Percentiles rank a stretch among this genome's conserved stretches.
phyloP scores from a whole-genome alignment of 345 rosid species.

The Pistacia integerrima region DNA sequence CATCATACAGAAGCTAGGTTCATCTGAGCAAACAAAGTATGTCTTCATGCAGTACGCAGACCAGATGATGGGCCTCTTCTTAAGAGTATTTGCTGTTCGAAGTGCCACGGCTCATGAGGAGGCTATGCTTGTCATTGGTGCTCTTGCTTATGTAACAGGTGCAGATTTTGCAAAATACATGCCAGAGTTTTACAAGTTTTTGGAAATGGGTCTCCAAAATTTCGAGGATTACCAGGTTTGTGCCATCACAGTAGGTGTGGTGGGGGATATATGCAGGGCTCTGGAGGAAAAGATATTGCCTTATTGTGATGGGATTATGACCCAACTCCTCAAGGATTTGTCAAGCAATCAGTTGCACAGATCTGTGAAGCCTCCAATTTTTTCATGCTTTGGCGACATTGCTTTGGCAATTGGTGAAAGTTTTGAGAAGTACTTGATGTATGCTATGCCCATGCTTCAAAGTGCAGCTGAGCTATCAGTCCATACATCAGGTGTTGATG shows the following conservation, averaged over 20 bases:
- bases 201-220: constrained; percentile 51
- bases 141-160: constrained; percentile 47
- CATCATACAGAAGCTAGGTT: constrained; percentile 43
- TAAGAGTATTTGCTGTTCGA: constrained; percentile 41
- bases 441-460: constrained; percentile 53
- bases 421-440: constrained; percentile 49
- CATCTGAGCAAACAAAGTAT: constrained; percentile 36
- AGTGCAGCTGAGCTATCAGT: constrained; percentile 50
- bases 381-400: constrained; percentile 49
- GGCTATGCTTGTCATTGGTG: constrained; percentile 48
- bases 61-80: constrained; percentile 46
- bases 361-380: constrained; percentile 50
- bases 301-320: constrained; percentile 49
- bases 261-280: constrained; percentile 51
- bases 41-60: constrained; percentile 45
- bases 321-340: constrained; percentile 48
- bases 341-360: constrained; percentile 50
- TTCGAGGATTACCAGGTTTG: constrained; percentile 57
- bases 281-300: constrained; percentile 42
- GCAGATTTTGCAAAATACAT: constrained; percentile 45
- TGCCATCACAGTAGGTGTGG: constrained; percentile 48
- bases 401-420: constrained; percentile 45
- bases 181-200: constrained; percentile 45
- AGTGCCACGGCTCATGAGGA: constrained; percentile 51
- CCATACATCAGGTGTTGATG: constrained; percentile 39